phyloP scores from a whole-genome alignment of 169 alveolate genomes.

The Plasmodium malariae region DNA sequence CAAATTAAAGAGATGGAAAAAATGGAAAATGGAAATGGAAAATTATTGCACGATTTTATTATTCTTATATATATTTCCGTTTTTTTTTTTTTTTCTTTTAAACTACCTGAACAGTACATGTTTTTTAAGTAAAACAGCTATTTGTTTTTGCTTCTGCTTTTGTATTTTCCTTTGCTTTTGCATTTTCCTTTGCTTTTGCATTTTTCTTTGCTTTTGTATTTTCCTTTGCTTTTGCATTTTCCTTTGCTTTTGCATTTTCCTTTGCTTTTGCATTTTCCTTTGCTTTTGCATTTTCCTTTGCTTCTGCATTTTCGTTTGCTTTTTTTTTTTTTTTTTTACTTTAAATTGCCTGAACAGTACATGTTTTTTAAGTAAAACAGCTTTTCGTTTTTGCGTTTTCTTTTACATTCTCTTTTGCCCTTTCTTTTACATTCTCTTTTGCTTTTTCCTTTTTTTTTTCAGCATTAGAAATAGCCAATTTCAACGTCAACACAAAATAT shows the following conservation, averaged over 20 bases:
- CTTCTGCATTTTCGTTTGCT: no score
- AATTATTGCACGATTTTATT: neutral
- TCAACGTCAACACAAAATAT: neutral
- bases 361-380: constrained; percentile 3
- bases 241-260: no score
- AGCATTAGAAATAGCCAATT: neutral
- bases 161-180: constrained; percentile 6
- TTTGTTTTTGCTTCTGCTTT: neutral
- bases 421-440: no score
- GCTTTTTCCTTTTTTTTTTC: constrained; percentile 6
- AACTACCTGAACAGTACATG: constrained; percentile 38
- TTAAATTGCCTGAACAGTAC: constrained; percentile 12
- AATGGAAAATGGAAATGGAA: neutral
- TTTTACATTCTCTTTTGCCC: no score
- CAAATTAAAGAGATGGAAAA: neutral
- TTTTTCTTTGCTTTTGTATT: no score
- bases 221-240: no score
- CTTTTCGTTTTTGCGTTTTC: no score
- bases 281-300: no score
- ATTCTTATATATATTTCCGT: neutral
- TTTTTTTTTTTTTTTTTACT: constrained; percentile 26
- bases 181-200: no score
- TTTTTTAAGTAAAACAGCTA: constrained; percentile 1
- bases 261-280: no score
- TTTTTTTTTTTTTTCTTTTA: neutral